A percentile compares a stretch with the other conserved stretches of the same genome.
phyloP scores from a whole-genome alignment of 2,329 filamentous ascomycete species.

The Allantophomopsis lycopodina region DNA sequence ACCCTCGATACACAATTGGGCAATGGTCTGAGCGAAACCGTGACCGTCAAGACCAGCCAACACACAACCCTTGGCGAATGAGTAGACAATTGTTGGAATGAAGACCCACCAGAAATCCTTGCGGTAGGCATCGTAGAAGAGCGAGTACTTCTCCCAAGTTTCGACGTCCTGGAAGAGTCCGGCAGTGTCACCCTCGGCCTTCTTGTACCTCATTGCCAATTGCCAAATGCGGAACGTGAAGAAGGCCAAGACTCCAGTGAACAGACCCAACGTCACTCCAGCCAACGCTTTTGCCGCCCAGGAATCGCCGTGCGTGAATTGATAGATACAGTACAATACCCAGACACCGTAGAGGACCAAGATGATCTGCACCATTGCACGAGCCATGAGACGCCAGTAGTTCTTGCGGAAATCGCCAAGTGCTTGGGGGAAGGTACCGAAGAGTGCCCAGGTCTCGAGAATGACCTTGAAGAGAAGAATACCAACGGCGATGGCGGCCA shows the following conservation, averaged over 20 bases:
- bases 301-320: slow-evolving; percentile 86
- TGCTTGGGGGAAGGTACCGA: slow-evolving; percentile 68
- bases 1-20: slow-evolving; percentile 69
- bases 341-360: slow-evolving; percentile 87
- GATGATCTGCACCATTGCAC: slow-evolving; percentile 81
- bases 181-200: slow-evolving; percentile 56
- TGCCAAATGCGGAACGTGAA: slow-evolving; percentile 76
- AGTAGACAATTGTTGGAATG: slow-evolving; percentile 76
- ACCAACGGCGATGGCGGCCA: slow-evolving; percentile 71
- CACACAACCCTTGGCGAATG: slow-evolving; percentile 77
- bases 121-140: slow-evolving; percentile 95
- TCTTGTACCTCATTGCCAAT: slow-evolving; percentile 61
- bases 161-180: slow-evolving; percentile 79
- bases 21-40: slow-evolving; percentile 67
- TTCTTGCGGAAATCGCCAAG: slow-evolving; percentile 81
- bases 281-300: slow-evolving; percentile 84
- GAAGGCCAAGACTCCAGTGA: slow-evolving; percentile 68
- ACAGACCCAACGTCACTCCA: slow-evolving; percentile 64
- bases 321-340: slow-evolving; percentile 92
- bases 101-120: slow-evolving; percentile 97
- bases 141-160: slow-evolving; percentile 86
- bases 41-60: slow-evolving; percentile 78
- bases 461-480: slow-evolving; percentile 86
- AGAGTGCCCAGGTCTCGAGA: slow-evolving; percentile 83
- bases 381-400: slow-evolving; percentile 87